phyloP scores from a whole-genome alignment of 768 basidiomycete species.

The Macrolepiota fuliginosa region DNA sequence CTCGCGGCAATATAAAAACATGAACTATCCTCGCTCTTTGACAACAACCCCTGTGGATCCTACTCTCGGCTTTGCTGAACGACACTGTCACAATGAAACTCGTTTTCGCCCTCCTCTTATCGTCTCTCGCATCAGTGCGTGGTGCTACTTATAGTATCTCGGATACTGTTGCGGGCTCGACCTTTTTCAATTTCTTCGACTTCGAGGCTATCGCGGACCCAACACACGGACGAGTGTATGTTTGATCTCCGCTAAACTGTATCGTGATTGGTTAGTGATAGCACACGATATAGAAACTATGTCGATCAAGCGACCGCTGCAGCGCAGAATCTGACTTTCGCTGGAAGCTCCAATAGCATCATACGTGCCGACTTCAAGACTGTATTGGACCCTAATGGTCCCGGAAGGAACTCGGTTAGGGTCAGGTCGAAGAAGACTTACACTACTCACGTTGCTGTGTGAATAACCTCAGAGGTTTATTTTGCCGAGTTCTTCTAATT shows the following conservation, averaged over 20 bases:
- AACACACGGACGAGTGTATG: slow-evolving; percentile 63
- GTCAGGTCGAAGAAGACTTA: slow-evolving; percentile 50
- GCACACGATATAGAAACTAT: slow-evolving; percentile 31
- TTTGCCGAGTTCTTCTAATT: background rate
- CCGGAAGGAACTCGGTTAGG: slow-evolving; percentile 56
- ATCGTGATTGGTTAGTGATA: background rate
- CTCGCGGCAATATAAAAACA: background rate
- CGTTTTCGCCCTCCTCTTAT: background rate
- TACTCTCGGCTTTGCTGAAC: background rate
- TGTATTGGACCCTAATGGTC: slow-evolving; percentile 39
- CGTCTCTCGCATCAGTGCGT: background rate
- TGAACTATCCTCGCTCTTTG: background rate
- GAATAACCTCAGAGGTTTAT: slow-evolving; percentile 19
- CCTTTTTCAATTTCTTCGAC: slow-evolving; percentile 47
- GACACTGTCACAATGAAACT: background rate
- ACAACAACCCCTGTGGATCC: background rate
- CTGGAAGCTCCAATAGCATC: slow-evolving; percentile 40
- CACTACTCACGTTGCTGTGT: slow-evolving; percentile 53
- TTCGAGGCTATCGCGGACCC: slow-evolving; percentile 54
- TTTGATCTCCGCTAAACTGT: background rate
- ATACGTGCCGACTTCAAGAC: slow-evolving; percentile 51
- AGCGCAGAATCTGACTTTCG: slow-evolving; percentile 51
- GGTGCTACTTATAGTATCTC: slow-evolving; percentile 32
- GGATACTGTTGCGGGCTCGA: slow-evolving; percentile 40
- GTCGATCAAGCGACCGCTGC: slow-evolving; percentile 37